A percentile compares a stretch with the other conserved stretches of the same genome.
Evolutionary conservation across 75 land plant genomes (phyloP).

Genomic region (Pseudotsuga menziesii): DNA sequence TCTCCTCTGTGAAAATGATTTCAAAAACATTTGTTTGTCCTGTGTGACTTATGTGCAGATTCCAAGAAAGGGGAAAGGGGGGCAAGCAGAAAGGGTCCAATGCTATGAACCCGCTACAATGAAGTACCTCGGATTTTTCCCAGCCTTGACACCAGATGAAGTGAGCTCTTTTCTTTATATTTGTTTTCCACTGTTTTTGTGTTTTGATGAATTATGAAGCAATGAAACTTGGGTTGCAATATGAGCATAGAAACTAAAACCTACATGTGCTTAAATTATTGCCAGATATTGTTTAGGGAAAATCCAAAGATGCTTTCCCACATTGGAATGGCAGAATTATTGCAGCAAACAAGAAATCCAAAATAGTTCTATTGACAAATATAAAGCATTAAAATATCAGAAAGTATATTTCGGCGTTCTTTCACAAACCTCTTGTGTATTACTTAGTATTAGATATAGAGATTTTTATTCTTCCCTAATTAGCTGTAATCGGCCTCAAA

Average conservation of each 20-base stretch:
- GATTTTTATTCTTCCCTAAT: no score
- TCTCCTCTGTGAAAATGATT: background rate
- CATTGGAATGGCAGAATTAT: no score
- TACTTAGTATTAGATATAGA: no score
- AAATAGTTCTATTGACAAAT: no score
- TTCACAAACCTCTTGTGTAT: no score
- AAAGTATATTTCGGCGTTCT: no score
- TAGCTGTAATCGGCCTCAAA: no score
- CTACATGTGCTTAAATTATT: background rate
- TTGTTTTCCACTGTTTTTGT: background rate
- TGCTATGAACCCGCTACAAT: slow-evolving; percentile 96
- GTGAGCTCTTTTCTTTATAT: slow-evolving; percentile 20
- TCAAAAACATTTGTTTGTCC: background rate
- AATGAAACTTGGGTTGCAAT: background rate
- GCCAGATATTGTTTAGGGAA: background rate
- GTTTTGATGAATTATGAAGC: background rate
- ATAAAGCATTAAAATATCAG: no score
- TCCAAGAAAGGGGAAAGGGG: slow-evolving; percentile 51
- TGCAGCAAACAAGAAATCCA: no score
- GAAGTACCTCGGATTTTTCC: slow-evolving; percentile 82
- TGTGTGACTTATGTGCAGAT: slow-evolving; percentile 36
- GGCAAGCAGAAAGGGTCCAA: slow-evolving; percentile 61
- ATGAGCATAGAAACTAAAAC: background rate
- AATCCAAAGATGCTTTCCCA: no score
- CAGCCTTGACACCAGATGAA: slow-evolving; percentile 62